These are phyloP conservation scores for Alternaria brassicicola DNA, from an alignment of 2,329 filamentous ascomycete genomes.

Conservation along the genomic window DNA sequence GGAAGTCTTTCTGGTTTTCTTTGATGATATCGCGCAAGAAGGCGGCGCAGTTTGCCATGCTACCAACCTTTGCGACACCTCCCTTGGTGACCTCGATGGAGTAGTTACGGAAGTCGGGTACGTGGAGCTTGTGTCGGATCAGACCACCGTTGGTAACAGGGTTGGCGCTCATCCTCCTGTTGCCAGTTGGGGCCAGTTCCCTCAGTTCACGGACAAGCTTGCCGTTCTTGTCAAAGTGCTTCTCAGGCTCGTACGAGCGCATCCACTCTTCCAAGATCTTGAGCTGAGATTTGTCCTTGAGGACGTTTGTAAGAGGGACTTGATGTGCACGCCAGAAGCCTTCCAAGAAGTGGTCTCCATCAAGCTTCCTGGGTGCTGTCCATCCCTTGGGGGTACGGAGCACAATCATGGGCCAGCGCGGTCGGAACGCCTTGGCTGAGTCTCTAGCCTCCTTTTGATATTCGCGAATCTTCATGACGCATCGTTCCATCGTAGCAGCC, in stretches of 20 bases:
- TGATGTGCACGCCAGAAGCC: constrained; percentile 84
- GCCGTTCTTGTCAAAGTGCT: constrained; percentile 70
- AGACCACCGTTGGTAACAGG: constrained; percentile 75
- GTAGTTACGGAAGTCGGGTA: constrained; percentile 75
- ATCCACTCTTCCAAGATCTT: constrained; percentile 77
- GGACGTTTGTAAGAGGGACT: constrained; percentile 74
- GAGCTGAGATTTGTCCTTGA: constrained; percentile 68
- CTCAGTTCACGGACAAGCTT: constrained; percentile 67
- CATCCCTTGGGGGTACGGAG: constrained; percentile 80
- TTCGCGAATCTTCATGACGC: constrained; percentile 70
- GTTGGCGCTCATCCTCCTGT: constrained; percentile 76
- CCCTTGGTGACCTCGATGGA: constrained; percentile 66
- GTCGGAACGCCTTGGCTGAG: constrained; percentile 70
- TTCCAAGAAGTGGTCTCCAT: constrained; percentile 69
- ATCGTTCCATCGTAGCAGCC: constrained; percentile 76
- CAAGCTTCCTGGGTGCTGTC: constrained; percentile 73
- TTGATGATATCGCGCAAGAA: constrained; percentile 72
- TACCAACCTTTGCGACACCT: constrained; percentile 62
- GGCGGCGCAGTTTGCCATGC: constrained; percentile 72
- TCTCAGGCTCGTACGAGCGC: constrained; percentile 75
- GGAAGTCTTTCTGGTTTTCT: constrained; percentile 70
- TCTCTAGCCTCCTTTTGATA: constrained; percentile 75
- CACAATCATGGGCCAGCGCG: constrained; percentile 79
- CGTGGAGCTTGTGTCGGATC: constrained; percentile 68
- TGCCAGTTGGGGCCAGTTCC: constrained; percentile 68